Evolutionary conservation across 1,284 basidiomycete species (phyloP).

Genomic region (Phellinidium pouzarii): DNA sequence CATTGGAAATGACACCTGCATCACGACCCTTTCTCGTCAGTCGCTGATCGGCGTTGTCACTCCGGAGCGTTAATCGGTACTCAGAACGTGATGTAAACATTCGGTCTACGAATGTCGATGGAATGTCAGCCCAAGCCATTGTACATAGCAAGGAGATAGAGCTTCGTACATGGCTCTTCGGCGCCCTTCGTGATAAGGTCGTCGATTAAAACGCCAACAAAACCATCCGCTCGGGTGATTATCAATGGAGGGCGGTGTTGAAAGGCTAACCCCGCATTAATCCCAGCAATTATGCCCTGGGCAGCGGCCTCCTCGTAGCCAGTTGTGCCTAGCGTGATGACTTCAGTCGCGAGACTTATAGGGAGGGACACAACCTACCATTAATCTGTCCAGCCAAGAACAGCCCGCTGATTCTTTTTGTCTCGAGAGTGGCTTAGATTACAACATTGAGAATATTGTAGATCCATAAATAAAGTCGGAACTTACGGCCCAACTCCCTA

Average conservation of each 20-base stretch:
- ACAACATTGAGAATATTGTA: constrained; percentile 5
- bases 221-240: constrained; percentile 78
- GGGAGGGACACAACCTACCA: constrained; percentile 33
- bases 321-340: constrained; percentile 56
- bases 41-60: constrained; percentile 83
- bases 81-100: constrained; percentile 92
- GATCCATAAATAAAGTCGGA: not conserved
- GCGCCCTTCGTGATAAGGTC: constrained; percentile 83
- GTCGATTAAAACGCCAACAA: constrained; percentile 85
- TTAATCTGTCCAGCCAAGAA: constrained; percentile 89
- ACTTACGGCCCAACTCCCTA: constrained; percentile 65
- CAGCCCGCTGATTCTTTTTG: constrained; percentile 78
- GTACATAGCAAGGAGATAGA: too few relatives aligned
- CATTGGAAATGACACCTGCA: constrained; percentile 56
- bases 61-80: constrained; percentile 79
- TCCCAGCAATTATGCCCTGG: constrained; percentile 78
- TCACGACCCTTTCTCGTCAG: constrained; percentile 62
- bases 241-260: constrained; percentile 48
- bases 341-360: not conserved
- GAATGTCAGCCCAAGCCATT: too few relatives aligned
- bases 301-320: constrained; percentile 91
- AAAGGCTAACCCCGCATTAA: constrained; percentile 77
- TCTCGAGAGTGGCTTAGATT: constrained; percentile 68
- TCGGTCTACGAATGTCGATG: constrained; percentile 49
- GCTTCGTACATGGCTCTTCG: constrained; percentile 73